Evolutionary conservation across 2,329 filamentous ascomycete species (phyloP), one percentile per base, ranked within the genome.

Genomic region (Phialophora verrucosa): DNA sequence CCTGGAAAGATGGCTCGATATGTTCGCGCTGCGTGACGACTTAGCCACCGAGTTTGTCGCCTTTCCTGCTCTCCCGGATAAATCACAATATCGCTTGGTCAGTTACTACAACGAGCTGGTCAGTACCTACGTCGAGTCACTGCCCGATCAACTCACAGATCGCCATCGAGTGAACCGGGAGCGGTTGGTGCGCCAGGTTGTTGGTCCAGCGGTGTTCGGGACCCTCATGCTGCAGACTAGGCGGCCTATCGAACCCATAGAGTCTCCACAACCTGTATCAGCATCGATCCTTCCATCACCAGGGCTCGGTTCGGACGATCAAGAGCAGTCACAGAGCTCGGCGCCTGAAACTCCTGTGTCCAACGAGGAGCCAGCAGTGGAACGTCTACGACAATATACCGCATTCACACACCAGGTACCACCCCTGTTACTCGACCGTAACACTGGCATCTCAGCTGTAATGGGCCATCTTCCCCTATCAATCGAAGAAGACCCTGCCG

Each of bases 91-190:
- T 29, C 29, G 27, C 23, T 44, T 61, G 42, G 55, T 66, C 23
- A 23, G 38, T 11, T 6, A 64, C 25, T 70, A 70, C 23, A 57
- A 72, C 4, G 7, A 59, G 1, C 35, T 64, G 7, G 38, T 66
- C 12, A 32, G 11, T 11, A 8, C 44, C 14, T 69, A 66, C 32
- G 57, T 70, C 32, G 49, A 58, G 17, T 44, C 63, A 27, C 66
- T 71, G 10, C 63, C 67, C 1, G 17, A 51, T 4, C 42, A 63
- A 12, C 32, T 68, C 11, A 67, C 63, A 14, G 65, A 69, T 63
- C 69, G 67, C 25, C 59, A 64, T 58, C 64, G 70, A n/a, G 65
- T 71, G 53, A 65, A 67, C 50, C 63, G 69, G 10, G 70, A 72
- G 59, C 67, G 62, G 27, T 51, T 70, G 20, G 62, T 69, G 14